A percentile compares a stretch with the other conserved stretches of the same genome.
These are phyloP conservation scores for Pneumocystis oryctolagi DNA, from an alignment of 1,139 yeast species.

Conservation along the genomic window DNA sequence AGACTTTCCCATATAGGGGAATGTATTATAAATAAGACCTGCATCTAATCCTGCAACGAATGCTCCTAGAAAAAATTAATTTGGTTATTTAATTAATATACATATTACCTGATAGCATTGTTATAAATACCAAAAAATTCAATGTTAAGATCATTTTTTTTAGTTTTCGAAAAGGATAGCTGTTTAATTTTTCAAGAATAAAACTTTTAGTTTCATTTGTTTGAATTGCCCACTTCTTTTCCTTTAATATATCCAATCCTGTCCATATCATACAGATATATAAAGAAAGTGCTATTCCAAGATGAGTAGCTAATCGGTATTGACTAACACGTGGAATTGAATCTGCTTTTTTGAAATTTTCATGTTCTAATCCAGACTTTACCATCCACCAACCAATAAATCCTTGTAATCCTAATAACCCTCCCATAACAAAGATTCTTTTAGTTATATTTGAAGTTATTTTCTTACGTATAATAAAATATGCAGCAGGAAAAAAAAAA, in stretches of 20 bases:
- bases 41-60: slow-evolving; percentile 98
- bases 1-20: slow-evolving; percentile 82
- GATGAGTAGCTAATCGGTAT: slow-evolving; percentile 82
- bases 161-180: slow-evolving; percentile 44
- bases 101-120: slow-evolving; percentile 14
- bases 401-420: slow-evolving; percentile 79
- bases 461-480: slow-evolving; percentile 52
- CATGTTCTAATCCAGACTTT: slow-evolving; percentile 78
- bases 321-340: slow-evolving; percentile 80
- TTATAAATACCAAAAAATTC: slow-evolving; percentile 44
- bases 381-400: slow-evolving; percentile 99
- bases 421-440: slow-evolving; percentile 56
- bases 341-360: slow-evolving; percentile 62
- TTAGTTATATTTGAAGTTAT: slow-evolving; percentile 45
- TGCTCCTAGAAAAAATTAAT: slow-evolving; percentile 96
- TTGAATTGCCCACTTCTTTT: background rate
- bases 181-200: slow-evolving; percentile 33
- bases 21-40: slow-evolving; percentile 85
- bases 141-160: slow-evolving; percentile 46
- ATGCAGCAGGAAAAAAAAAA: slow-evolving; percentile 70
- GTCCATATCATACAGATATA: slow-evolving; percentile 85
- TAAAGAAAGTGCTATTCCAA: slow-evolving; percentile 82
- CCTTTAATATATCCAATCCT: slow-evolving; percentile 48
- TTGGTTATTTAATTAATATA: background rate
- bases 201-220: background rate